These are phyloP conservation scores for Colletotrichum salicis DNA, from an alignment of 2,329 filamentous ascomycete species.

Conservation along the genomic window DNA sequence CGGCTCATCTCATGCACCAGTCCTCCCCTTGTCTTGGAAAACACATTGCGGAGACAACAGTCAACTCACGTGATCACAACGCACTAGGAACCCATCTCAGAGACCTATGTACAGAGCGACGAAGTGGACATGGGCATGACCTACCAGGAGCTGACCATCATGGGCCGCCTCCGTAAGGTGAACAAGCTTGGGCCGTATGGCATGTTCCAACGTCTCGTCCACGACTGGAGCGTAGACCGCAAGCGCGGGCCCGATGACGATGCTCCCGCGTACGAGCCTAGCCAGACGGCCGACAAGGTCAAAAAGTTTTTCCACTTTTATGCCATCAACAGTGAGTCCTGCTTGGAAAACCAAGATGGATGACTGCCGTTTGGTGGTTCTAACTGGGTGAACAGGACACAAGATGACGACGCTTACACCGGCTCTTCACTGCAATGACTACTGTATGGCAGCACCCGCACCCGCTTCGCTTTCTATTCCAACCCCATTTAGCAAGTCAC, in stretches of 20 bases:
- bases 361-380: too few species aligned
- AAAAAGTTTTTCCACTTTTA: constrained; percentile 64
- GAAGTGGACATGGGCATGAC: constrained; percentile 65
- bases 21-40: neutral
- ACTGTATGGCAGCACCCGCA: constrained; percentile 18
- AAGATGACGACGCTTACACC: constrained; percentile 37
- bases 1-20: neutral
- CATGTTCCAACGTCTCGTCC: constrained; percentile 58
- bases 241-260: constrained; percentile 41
- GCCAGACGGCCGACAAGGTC: constrained; percentile 53
- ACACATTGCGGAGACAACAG: neutral
- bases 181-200: constrained; percentile 59
- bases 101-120: constrained; percentile 63
- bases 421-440: constrained; percentile 35
- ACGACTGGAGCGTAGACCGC: constrained; percentile 55
- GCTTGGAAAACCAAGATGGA: neutral
- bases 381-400: constrained; percentile 24
- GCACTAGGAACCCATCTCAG: constrained; percentile 68
- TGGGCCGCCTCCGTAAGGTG: constrained; percentile 54
- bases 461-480: neutral
- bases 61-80: neutral
- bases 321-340: constrained; percentile 59
- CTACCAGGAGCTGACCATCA: constrained; percentile 55
- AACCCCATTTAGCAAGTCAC: neutral
- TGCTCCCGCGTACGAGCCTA: constrained; percentile 46